Percentiles rank a stretch among this genome's conserved stretches.
Evolutionary conservation across 2,329 filamentous ascomycete genomes (phyloP).

Genomic region (Nemania sp.): DNA sequence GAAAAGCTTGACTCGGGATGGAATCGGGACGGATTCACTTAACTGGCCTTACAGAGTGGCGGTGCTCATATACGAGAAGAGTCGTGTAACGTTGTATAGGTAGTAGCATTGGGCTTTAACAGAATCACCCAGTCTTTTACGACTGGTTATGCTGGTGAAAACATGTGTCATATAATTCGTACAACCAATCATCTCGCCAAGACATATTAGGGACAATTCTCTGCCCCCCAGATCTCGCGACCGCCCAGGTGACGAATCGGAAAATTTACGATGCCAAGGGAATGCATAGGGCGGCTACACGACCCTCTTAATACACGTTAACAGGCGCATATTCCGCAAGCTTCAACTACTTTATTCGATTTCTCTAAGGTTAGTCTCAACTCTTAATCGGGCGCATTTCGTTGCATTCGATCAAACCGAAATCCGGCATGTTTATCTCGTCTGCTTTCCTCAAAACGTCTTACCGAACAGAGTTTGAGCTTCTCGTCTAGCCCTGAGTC

Average conservation of each 20-base stretch:
- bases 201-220: background rate
- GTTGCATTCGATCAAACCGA: conserved; percentile 12
- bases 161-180: background rate
- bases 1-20: background rate
- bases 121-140: background rate
- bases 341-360: background rate
- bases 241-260: background rate
- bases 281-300: too few relatives aligned
- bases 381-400: background rate
- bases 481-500: conserved; percentile 12
- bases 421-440: conserved; percentile 8
- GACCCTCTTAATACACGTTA: background rate
- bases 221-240: background rate
- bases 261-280: background rate
- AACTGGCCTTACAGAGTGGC: conserved; percentile 8
- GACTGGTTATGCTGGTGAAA: background rate
- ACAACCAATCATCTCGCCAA: background rate
- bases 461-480: conserved; percentile 11
- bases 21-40: background rate
- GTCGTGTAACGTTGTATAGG: conserved; percentile 16
- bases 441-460: background rate
- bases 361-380: background rate
- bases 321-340: background rate
- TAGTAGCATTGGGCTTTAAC: background rate
- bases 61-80: conserved; percentile 1